Evolutionary conservation across 257 asterid species (phyloP).

Genomic region (Parsonsia alboflavescens): DNA sequence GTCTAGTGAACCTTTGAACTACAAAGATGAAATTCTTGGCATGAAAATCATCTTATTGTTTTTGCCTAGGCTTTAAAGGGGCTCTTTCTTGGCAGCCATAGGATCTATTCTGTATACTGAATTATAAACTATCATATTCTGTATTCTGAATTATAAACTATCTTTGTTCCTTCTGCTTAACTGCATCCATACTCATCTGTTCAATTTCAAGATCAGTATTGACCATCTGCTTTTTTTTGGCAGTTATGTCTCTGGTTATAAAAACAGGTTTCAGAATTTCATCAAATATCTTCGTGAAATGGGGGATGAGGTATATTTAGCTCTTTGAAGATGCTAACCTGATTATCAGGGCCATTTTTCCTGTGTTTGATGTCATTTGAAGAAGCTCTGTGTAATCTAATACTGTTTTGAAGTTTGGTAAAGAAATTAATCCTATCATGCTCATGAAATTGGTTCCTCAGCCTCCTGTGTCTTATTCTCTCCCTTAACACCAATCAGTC

Average conservation of each 20-base stretch:
- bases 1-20: background rate
- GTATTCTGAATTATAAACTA: background rate
- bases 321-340: conserved; percentile 2
- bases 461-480: no score
- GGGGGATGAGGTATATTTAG: conserved; percentile 94
- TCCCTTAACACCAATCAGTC: background rate
- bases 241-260: conserved; percentile 96
- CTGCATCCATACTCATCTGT: background rate
- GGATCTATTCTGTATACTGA: background rate
- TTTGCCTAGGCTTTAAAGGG: background rate
- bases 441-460: conserved; percentile 1
- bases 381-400: background rate
- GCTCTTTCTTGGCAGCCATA: background rate
- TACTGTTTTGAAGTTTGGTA: background rate
- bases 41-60: background rate
- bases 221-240: conserved; percentile 26
- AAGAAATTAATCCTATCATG: background rate
- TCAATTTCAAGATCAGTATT: conserved; percentile 6
- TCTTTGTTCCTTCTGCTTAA: background rate
- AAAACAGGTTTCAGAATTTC: conserved; percentile 97
- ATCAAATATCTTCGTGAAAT: conserved; percentile 90
- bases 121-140: background rate
- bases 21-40: background rate
- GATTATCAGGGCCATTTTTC: background rate
- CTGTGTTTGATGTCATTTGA: background rate